Percentiles rank a stretch among this genome's conserved stretches.
These are phyloP conservation scores for Phytophthora gonapodyides DNA, from an alignment of 352 stramenopile genomes.

Conservation along the genomic window DNA sequence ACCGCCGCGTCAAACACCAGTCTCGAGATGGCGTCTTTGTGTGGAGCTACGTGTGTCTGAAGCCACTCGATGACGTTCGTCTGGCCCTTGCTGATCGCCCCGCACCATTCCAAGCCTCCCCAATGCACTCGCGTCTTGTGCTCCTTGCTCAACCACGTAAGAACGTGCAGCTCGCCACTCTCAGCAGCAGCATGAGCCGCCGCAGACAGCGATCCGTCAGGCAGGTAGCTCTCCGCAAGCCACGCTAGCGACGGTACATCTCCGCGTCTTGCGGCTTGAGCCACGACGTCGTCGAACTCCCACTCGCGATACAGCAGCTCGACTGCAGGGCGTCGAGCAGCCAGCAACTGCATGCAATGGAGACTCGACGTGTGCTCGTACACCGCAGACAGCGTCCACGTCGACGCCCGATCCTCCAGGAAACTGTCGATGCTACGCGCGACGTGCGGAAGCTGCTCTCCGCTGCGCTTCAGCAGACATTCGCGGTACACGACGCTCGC, in stretches of 20 bases:
- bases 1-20: conserved; percentile 13
- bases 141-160: conserved; percentile 16
- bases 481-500: conserved; percentile 26
- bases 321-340: neutral
- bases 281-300: conserved; percentile 22
- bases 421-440: conserved; percentile 18
- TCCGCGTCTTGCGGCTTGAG: conserved; percentile 8
- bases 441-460: conserved; percentile 24
- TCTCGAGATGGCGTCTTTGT: conserved; percentile 16
- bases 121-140: conserved; percentile 24
- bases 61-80: conserved; percentile 26
- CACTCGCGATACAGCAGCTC: conserved; percentile 23
- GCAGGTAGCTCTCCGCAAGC: conserved; percentile 17
- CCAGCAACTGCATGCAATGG: conserved; percentile 29
- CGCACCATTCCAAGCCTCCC: conserved; percentile 28
- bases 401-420: conserved; percentile 9
- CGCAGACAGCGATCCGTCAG: conserved; percentile 11
- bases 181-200: conserved; percentile 20
- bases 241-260: conserved; percentile 20
- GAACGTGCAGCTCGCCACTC: conserved; percentile 18
- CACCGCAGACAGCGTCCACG: conserved; percentile 11
- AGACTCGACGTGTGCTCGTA: conserved; percentile 25
- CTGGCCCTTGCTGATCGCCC: conserved; percentile 16
- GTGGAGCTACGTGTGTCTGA: neutral
- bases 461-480: conserved; percentile 21